Percentiles rank a stretch among this genome's conserved stretches.
phyloP scores from a whole-genome alignment of 2,329 filamentous ascomycete genomes.

The Xylaria sp. region DNA sequence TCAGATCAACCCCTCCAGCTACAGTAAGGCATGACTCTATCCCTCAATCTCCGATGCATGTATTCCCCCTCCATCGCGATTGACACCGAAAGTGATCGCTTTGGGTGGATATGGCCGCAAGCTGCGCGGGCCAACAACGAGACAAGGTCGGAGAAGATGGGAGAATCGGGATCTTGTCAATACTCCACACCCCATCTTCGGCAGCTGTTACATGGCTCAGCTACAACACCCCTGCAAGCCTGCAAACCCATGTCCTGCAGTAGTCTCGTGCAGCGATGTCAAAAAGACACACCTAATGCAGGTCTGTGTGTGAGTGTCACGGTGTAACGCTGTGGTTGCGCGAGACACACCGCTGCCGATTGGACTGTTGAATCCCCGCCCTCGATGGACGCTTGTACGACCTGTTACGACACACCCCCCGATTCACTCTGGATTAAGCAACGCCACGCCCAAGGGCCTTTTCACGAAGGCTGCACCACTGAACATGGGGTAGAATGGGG shows the following conservation, averaged over 20 bases:
- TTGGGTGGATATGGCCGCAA: constrained; percentile 31
- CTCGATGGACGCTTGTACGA: constrained; percentile 22
- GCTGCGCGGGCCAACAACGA: constrained; percentile 24
- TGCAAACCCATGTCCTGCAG: constrained; percentile 31
- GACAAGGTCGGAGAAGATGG: constrained; percentile 28
- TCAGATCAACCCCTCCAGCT: constrained; percentile 29
- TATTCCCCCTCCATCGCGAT: constrained; percentile 26
- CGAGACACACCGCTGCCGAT: constrained; percentile 40
- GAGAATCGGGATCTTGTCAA: constrained; percentile 33
- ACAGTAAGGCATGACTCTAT: constrained; percentile 28
- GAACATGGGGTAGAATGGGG: constrained; percentile 35
- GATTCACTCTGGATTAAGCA: constrained; percentile 31
- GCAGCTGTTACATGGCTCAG: constrained; percentile 34
- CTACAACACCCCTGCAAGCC: constrained; percentile 29
- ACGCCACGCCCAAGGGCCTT: constrained; percentile 25
- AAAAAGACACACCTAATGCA: constrained; percentile 37
- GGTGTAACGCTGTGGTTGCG: constrained; percentile 33
- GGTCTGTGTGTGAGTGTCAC: constrained; percentile 32
- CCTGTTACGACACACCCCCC: constrained; percentile 25
- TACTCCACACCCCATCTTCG: constrained; percentile 31
- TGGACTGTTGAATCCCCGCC: constrained; percentile 30
- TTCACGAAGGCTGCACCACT: constrained; percentile 30
- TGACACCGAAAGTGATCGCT: constrained; percentile 27
- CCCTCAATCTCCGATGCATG: constrained; percentile 36
- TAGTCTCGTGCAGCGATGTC: constrained; percentile 23